Evolutionary conservation across 306 rosid genomes (phyloP).

Genomic region (Mimosa bimucronata): DNA sequence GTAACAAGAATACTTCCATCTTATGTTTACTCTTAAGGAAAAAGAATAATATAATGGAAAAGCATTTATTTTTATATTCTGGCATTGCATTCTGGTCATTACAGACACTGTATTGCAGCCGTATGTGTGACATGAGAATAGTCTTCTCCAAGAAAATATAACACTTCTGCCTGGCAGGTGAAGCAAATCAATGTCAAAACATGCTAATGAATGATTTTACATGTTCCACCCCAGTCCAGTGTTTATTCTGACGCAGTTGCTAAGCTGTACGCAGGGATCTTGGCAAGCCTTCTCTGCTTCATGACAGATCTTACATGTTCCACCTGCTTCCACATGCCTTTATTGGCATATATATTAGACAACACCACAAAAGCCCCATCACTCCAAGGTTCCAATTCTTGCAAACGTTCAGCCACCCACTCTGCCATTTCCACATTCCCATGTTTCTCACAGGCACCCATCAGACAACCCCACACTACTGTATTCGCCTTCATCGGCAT

Average conservation of each 20-base stretch:
- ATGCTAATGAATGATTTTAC: no score
- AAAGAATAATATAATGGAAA: background rate
- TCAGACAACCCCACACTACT: conserved; percentile 74
- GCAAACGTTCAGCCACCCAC: conserved; percentile 77
- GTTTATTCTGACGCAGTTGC: conserved; percentile 51
- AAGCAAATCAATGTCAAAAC: background rate
- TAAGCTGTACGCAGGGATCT: conserved; percentile 76
- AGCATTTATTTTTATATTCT: background rate
- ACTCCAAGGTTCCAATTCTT: conserved; percentile 73
- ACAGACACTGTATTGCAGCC: background rate
- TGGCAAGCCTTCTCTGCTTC: conserved; percentile 57
- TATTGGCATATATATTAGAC: conserved; percentile 71
- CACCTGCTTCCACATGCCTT: conserved; percentile 73
- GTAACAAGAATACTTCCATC: background rate
- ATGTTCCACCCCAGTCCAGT: background rate
- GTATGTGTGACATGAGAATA: background rate
- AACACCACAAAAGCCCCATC: conserved; percentile 76
- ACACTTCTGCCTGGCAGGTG: background rate
- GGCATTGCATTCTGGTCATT: background rate
- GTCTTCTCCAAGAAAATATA: background rate
- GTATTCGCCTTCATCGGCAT: conserved; percentile 82
- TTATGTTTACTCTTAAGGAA: background rate
- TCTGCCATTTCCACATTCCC: conserved; percentile 78
- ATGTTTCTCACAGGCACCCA: conserved; percentile 84
- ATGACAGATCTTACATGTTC: conserved; percentile 62